A percentile compares a stretch with the other conserved stretches of the same genome.
Evolutionary conservation across 1,139 yeast genomes (phyloP).

Genomic region (Lodderomyces margitis): DNA sequence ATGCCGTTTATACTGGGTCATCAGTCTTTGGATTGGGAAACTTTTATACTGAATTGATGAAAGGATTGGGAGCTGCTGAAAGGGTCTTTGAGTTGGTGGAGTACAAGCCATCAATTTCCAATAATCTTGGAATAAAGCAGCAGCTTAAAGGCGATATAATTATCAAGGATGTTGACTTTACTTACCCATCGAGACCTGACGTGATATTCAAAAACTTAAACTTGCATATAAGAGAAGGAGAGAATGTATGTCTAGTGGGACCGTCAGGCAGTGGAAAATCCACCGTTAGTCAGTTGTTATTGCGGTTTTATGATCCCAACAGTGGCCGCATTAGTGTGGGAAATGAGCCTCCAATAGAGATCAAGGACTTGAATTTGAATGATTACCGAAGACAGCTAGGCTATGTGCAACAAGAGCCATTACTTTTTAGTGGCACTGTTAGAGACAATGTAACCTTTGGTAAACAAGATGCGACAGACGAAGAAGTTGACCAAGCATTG

Average conservation of each 20-base stretch:
- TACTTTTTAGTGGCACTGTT: slow-evolving; percentile 86
- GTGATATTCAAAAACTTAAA: slow-evolving; percentile 63
- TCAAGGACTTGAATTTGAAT: slow-evolving; percentile 68
- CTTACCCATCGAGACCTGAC: slow-evolving; percentile 86
- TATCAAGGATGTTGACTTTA: slow-evolving; percentile 66
- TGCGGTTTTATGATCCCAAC: slow-evolving; percentile 79
- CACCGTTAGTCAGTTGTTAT: slow-evolving; percentile 74
- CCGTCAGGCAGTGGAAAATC: slow-evolving; percentile 97
- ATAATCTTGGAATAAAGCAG: slow-evolving; percentile 55
- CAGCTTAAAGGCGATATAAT: slow-evolving; percentile 45
- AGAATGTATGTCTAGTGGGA: slow-evolving; percentile 91
- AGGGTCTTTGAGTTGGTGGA: slow-evolving; percentile 86
- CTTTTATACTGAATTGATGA: slow-evolving; percentile 91
- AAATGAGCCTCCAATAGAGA: slow-evolving; percentile 43
- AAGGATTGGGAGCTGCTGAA: slow-evolving; percentile 95
- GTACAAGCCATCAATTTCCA: slow-evolving; percentile 64
- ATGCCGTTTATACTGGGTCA: slow-evolving; percentile 88
- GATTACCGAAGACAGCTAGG: slow-evolving; percentile 73
- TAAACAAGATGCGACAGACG: slow-evolving; percentile 41
- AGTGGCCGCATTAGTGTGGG: slow-evolving; percentile 68
- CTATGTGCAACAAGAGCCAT: slow-evolving; percentile 92
- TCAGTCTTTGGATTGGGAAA: slow-evolving; percentile 88
- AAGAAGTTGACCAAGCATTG: slow-evolving; percentile 69
- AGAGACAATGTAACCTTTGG: slow-evolving; percentile 87
- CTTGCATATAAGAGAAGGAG: slow-evolving; percentile 73